Conservation (phyloP, 176 grass and related monocot species). For the Aegilops tauschii region DNA sequence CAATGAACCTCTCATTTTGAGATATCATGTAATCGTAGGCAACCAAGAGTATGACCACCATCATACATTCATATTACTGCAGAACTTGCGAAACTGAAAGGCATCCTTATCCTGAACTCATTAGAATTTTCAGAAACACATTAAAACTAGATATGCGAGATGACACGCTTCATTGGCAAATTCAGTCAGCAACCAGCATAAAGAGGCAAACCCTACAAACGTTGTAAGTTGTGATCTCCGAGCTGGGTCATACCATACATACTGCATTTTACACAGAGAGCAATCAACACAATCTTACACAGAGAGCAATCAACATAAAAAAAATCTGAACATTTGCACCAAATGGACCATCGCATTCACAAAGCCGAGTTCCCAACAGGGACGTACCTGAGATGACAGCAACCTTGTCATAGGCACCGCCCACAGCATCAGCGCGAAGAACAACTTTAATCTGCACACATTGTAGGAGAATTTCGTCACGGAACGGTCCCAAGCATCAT, state of each 20-base stretch:
- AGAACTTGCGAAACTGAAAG: not conserved
- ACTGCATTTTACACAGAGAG: not conserved
- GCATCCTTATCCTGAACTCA: not conserved
- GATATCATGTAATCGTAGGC: not conserved
- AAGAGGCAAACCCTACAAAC: not conserved
- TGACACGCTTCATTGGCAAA: not conserved
- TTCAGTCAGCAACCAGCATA: conserved; percentile 4
- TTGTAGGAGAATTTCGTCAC: not conserved
- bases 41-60: not conserved
- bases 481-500: not conserved
- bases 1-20: not conserved
- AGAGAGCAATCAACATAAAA: not conserved
- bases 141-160: not conserved
- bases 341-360: conserved; percentile 10
- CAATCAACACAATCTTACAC: not conserved
- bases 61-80: not conserved
- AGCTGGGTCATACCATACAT: not conserved
- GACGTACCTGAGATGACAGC: conserved; percentile 84
- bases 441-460: conserved; percentile 96
- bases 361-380: not conserved
- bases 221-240: not conserved
- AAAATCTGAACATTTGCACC: not conserved
- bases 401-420: conserved; percentile 70
- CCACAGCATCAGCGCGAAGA: conserved; percentile 82
- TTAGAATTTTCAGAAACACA: not conserved